Evolutionary conservation across 2,329 filamentous ascomycete species (phyloP).

Genomic region (Myrmaecium sp.): DNA sequence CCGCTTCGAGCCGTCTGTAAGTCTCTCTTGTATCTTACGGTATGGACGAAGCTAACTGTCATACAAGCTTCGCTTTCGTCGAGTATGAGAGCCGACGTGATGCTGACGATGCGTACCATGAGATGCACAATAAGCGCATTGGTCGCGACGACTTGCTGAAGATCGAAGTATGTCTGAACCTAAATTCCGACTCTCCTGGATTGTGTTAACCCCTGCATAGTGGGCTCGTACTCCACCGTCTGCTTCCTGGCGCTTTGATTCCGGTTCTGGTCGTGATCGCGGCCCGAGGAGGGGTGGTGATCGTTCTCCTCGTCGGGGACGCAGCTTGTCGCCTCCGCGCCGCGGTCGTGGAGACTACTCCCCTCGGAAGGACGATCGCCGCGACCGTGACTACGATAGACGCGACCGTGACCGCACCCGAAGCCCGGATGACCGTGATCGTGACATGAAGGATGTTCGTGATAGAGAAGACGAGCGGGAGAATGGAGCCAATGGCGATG

Average conservation of each 20-base stretch:
- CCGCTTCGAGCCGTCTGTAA: constrained; percentile 87
- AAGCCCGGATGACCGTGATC: constrained; percentile 43
- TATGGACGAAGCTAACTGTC: constrained; percentile 7
- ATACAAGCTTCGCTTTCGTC: constrained; percentile 75
- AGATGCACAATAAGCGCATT: constrained; percentile 99
- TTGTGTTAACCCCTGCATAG: constrained; percentile 31
- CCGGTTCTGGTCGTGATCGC: constrained; percentile 61
- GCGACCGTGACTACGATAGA: constrained; percentile 52
- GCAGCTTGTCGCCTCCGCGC: constrained; percentile 34
- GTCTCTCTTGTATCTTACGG: constrained; percentile 23
- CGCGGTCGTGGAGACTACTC: constrained; percentile 54
- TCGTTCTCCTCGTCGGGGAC: constrained; percentile 34
- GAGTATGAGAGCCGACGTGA: constrained; percentile 98
- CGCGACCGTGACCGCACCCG: constrained; percentile 62
- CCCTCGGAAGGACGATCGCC: constrained; percentile 74
- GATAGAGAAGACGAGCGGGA: constrained; percentile 47
- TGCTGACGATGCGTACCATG: constrained; percentile 96
- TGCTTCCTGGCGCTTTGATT: constrained; percentile 96
- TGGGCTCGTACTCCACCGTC: constrained; percentile 97
- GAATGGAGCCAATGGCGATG: constrained; percentile 66
- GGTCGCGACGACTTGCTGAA: constrained; percentile 90
- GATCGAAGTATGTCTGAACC: constrained; percentile 63
- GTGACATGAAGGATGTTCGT: constrained; percentile 34
- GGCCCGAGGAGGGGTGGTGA: constrained; percentile 56
- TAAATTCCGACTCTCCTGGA: neutral